A percentile compares a stretch with the other conserved stretches of the same genome.
phyloP scores from a whole-genome alignment of 169 alveolate genomes.

The Perkinsus olseni region DNA sequence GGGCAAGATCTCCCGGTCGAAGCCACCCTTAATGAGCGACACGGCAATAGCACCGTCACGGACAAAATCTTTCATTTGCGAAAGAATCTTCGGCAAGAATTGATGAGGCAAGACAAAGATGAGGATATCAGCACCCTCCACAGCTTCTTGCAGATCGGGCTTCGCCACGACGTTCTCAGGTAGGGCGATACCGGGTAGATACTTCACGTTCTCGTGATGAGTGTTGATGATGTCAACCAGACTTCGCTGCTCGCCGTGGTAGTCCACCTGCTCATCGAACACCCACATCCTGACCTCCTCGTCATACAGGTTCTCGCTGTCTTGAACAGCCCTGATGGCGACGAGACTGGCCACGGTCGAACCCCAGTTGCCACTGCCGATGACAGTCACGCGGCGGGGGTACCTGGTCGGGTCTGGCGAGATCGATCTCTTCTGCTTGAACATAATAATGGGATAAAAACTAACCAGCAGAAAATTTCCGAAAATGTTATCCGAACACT shows the following conservation, averaged over 20 bases:
- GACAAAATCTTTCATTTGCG: slow-evolving; percentile 10
- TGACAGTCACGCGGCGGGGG: slow-evolving; percentile 40
- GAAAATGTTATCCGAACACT: no score
- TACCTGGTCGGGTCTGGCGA: background rate
- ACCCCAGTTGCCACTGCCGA: slow-evolving; percentile 69
- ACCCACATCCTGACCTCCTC: slow-evolving; percentile 60
- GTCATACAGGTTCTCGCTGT: slow-evolving; percentile 20
- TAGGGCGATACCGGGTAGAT: slow-evolving; percentile 59
- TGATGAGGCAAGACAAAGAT: slow-evolving; percentile 69
- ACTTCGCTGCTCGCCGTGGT: slow-evolving; percentile 24
- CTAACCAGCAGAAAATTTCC: no score
- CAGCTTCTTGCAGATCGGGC: slow-evolving; percentile 60
- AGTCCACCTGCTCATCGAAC: slow-evolving; percentile 59
- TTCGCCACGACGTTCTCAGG: slow-evolving; percentile 61
- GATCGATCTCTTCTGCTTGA: background rate
- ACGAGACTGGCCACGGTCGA: slow-evolving; percentile 49
- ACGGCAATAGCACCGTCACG: slow-evolving; percentile 48
- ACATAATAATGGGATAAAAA: no score
- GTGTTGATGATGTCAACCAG: slow-evolving; percentile 61
- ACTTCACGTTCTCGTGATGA: slow-evolving; percentile 64
- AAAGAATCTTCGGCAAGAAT: slow-evolving; percentile 38
- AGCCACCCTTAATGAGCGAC: slow-evolving; percentile 61
- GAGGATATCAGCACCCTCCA: slow-evolving; percentile 60
- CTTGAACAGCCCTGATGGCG: slow-evolving; percentile 18
- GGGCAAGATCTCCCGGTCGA: slow-evolving; percentile 46